phyloP scores from a whole-genome alignment of 2,329 filamentous ascomycete genomes.

The Aotearoamyces nothofagi region DNA sequence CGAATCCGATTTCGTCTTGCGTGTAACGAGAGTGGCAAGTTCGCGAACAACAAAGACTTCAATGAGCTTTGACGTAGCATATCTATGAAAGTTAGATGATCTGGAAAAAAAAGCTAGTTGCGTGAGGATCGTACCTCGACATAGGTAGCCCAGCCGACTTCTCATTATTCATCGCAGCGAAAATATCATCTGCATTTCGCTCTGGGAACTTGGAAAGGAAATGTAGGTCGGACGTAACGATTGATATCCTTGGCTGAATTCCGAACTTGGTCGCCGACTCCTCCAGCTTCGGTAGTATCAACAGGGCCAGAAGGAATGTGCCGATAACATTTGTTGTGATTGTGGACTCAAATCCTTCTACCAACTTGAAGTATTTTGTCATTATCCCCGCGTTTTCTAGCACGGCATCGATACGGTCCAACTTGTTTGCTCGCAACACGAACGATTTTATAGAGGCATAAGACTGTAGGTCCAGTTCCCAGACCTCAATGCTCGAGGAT shows the following conservation, averaged over 20 bases:
- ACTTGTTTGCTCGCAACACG: not conserved
- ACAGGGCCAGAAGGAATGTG: constrained; percentile 27
- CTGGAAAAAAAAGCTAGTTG: too few relatives aligned
- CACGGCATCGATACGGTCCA: constrained; percentile 3
- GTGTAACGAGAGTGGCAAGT: too few relatives aligned
- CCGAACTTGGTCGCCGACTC: constrained; percentile 13
- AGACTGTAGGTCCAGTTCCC: constrained; percentile 4
- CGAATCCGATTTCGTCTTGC: too few relatives aligned
- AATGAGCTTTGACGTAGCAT: constrained; percentile 22
- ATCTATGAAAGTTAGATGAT: too few relatives aligned
- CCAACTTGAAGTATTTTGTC: constrained; percentile 1
- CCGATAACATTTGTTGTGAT: constrained; percentile 31
- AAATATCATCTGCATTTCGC: constrained; percentile 9
- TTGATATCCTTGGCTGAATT: not conserved
- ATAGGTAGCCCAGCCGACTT: too few relatives aligned
- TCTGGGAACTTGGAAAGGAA: constrained; percentile 18
- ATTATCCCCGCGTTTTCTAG: constrained; percentile 4
- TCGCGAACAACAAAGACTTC: constrained; percentile 18
- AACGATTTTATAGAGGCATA: constrained; percentile 4
- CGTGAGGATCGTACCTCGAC: too few relatives aligned
- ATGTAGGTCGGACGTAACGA: not conserved
- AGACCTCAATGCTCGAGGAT: constrained; percentile 3
- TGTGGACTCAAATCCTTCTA: constrained; percentile 23
- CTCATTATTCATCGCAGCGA: constrained; percentile 1
- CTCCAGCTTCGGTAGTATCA: constrained; percentile 27